Conservation (phyloP, 441 rosid species). For the Aleurites moluccanus region DNA sequence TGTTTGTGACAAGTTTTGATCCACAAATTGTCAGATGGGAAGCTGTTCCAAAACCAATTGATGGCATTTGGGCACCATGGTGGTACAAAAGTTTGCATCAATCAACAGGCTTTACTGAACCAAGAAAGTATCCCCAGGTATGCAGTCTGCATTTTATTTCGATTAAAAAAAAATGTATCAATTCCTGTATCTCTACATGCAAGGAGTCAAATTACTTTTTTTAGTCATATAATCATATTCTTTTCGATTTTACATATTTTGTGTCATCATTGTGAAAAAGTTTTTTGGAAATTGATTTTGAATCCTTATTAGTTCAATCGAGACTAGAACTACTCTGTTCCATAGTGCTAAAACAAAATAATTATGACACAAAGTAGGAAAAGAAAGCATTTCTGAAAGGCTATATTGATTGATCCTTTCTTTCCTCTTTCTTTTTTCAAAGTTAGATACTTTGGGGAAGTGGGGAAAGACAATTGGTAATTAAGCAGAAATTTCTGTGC, state of each 20-base stretch:
- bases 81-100: slow-evolving; percentile 70
- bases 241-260: not conserved
- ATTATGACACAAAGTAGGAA: not conserved
- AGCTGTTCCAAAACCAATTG: slow-evolving; percentile 76
- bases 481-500: not conserved
- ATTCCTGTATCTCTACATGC: slow-evolving; percentile 11
- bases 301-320: not conserved
- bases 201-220: not conserved
- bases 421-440: not conserved
- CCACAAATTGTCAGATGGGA: slow-evolving; percentile 58
- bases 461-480: not conserved
- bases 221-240: not conserved
- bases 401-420: not conserved
- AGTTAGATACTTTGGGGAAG: not conserved
- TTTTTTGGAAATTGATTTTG: not conserved
- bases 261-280: not conserved
- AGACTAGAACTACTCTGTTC: not conserved
- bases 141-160: slow-evolving; percentile 22
- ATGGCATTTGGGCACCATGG: slow-evolving; percentile 90
- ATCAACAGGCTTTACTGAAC: slow-evolving; percentile 54
- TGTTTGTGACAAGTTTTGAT: slow-evolving; percentile 15
- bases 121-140: slow-evolving; percentile 56
- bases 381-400: not conserved
- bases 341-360: too few species aligned
- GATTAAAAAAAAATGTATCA: slow-evolving; percentile 2